Base-by-base conservation (phyloP, 2,329 filamentous ascomycete species). In the Orbilia javanica region DNA sequence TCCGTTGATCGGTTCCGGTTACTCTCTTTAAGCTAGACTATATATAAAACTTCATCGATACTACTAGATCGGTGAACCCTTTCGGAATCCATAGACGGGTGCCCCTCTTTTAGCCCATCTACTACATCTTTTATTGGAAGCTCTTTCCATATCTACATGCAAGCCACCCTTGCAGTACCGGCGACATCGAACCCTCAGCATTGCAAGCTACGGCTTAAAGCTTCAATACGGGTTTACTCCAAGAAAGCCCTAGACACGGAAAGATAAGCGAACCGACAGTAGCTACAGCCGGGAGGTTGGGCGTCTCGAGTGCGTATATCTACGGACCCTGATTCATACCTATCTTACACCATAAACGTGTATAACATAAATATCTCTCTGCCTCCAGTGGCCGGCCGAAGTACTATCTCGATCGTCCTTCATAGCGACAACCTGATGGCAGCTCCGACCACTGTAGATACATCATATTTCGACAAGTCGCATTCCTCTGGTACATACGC, bases 1-100 rank as follows among this genome's bases (percentile, higher is more conserved):
- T 78, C 74, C 74, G 74, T 78, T 78, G 74, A 78, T 71, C 74
- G 74, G 74, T 68, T 78, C 74, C 44, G 34, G 72, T 63, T 72
- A 63, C 62, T 77, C 64, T 69, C 62, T 78, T 78, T 63, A 68
- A 42, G 50, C 68, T 68, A 57, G 34, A 55, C 42, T 65, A 65
- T 20, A 50, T 11, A 64, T 77, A 77, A 65, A 78, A 10, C 20
- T 25, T 57, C 42, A 42, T 64, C 25, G 34, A 60, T 66, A 52
- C 46, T 42, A 20, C 66, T 69, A 18, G 25, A 77, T 64, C 62
- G 52, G 62, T 72, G 67, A 67, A 71, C 67, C 42, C 18, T 62
- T 78, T 72, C 20, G 66, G 72, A 29, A 77, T 66, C 20, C 57
- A 70, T 77, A 65, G 39, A 77, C 72, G 65, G 64, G 27, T 39